A percentile compares a stretch with the other conserved stretches of the same genome.
These are phyloP conservation scores for Cyclotella distinguenda DNA, from an alignment of 108 stramenopile species.

Conservation along the genomic window DNA sequence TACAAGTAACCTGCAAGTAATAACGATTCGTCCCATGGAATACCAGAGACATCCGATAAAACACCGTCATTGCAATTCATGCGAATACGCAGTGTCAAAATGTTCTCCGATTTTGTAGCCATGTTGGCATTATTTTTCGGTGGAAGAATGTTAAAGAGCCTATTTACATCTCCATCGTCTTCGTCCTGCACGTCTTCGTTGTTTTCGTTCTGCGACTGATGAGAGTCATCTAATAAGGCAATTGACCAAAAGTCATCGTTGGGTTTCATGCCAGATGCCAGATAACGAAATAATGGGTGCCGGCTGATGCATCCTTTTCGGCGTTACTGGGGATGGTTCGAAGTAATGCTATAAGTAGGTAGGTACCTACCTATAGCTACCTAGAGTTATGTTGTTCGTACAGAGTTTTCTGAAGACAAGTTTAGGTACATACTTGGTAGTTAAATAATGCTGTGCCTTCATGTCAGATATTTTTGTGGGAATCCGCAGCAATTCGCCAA, in stretches of 20 bases:
- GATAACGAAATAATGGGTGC: background rate
- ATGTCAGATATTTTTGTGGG: too few relatives aligned
- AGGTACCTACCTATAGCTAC: too few relatives aligned
- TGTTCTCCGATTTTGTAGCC: background rate
- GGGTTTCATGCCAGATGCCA: background rate
- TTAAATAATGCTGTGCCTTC: too few relatives aligned
- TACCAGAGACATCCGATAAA: conserved; percentile 24
- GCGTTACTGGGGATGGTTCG: too few relatives aligned
- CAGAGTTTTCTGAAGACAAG: too few relatives aligned
- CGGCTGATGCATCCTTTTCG: too few relatives aligned
- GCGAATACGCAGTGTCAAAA: conserved; percentile 7
- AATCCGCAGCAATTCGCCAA: too few relatives aligned
- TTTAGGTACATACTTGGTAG: too few relatives aligned
- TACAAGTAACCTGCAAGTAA: conserved; percentile 23
- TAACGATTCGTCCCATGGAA: conserved; percentile 29
- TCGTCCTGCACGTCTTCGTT: background rate
- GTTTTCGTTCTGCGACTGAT: background rate
- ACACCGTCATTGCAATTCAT: conserved; percentile 20
- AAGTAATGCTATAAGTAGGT: too few relatives aligned
- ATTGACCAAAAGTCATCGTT: conserved; percentile 34
- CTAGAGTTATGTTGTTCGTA: too few relatives aligned
- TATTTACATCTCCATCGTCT: background rate
- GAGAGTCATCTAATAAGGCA: conserved; percentile 1
- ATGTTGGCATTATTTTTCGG: background rate
- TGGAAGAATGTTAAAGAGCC: background rate